phyloP scores from a whole-genome alignment of 495 filamentous ascomycete genomes.

The Penicillium herquei region DNA sequence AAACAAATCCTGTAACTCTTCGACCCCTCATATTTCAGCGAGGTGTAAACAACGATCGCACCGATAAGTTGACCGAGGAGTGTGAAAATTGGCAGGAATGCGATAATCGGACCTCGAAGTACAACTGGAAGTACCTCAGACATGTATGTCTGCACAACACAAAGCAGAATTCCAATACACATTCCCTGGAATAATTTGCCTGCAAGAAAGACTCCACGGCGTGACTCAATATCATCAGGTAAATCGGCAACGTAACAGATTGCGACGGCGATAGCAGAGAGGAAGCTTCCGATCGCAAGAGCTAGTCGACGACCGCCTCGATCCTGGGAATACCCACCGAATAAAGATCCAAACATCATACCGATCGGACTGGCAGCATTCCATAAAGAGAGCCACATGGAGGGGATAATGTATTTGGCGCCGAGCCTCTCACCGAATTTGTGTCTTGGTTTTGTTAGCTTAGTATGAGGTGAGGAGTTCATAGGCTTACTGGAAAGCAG shows the following conservation, averaged over 20 bases:
- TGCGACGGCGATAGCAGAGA: conserved; percentile 40
- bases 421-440: conserved; percentile 33
- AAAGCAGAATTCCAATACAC: conserved; percentile 41
- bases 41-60: conserved; percentile 37
- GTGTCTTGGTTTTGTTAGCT: conserved; percentile 18
- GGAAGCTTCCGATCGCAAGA: conserved; percentile 31
- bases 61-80: conserved; percentile 46
- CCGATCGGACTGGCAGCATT: conserved; percentile 38
- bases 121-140: conserved; percentile 41
- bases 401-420: conserved; percentile 42
- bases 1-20: conserved; percentile 30
- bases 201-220: conserved; percentile 31
- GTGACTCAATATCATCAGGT: conserved; percentile 21
- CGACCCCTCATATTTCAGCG: conserved; percentile 12
- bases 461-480: neutral
- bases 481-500: conserved; percentile 34
- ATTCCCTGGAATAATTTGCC: conserved; percentile 40
- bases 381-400: conserved; percentile 49
- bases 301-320: conserved; percentile 36
- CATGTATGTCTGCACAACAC: conserved; percentile 46
- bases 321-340: conserved; percentile 42
- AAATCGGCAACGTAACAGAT: conserved; percentile 33
- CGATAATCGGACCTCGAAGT: conserved; percentile 44
- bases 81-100: conserved; percentile 45
- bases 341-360: conserved; percentile 39